phyloP scores from a whole-genome alignment of 179 eudicot species.

The Drosera spatulata region DNA sequence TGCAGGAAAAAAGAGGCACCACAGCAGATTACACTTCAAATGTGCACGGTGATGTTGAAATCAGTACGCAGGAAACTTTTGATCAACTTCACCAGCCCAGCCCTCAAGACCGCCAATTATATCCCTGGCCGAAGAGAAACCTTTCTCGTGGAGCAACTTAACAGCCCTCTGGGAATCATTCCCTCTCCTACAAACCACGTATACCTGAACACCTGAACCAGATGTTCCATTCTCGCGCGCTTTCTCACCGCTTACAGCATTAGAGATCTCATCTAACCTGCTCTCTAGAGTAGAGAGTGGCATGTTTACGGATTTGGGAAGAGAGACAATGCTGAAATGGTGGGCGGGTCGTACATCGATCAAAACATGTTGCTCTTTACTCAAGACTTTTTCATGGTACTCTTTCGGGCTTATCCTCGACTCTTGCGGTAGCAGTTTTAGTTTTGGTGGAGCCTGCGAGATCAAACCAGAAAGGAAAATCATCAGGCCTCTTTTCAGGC shows the following conservation, averaged over 20 bases:
- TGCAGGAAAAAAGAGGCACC: too few species aligned
- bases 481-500: too few species aligned
- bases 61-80: conserved; percentile 59
- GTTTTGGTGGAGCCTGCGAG: conserved; percentile 66
- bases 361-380: conserved; percentile 55
- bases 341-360: conserved; percentile 87
- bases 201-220: conserved; percentile 31
- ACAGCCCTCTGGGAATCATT: conserved; percentile 98
- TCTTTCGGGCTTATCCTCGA: conserved; percentile 83
- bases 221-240: conserved; percentile 13
- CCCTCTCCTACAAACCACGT: conserved; percentile 86
- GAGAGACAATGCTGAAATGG: conserved; percentile 75
- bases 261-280: conserved; percentile 47
- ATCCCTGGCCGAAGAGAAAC: conserved; percentile 73
- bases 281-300: conserved; percentile 61
- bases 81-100: conserved; percentile 81
- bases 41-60: neutral
- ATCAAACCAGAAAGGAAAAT: neutral
- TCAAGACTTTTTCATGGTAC: conserved; percentile 36
- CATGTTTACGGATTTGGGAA: conserved; percentile 72
- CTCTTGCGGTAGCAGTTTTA: conserved; percentile 49
- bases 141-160: conserved; percentile 48
- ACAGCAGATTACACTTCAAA: too few species aligned
- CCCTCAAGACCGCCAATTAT: conserved; percentile 76
- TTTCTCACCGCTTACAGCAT: conserved; percentile 43